Evolutionary conservation across 768 basidiomycete species (phyloP).

Genomic region (Rickenella mellea): DNA sequence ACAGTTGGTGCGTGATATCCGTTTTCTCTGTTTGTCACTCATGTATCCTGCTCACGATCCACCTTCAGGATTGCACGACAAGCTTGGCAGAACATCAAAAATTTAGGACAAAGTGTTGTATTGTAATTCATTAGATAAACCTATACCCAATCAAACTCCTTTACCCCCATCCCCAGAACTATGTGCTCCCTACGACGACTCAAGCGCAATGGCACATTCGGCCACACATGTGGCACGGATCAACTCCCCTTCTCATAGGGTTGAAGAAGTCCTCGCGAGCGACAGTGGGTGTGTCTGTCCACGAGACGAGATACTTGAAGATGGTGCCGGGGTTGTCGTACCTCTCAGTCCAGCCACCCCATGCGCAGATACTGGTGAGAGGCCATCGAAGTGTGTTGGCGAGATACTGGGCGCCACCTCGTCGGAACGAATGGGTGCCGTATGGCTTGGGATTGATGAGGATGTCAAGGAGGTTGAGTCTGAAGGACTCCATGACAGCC

Average conservation of each 20-base stretch:
- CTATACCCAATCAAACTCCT: too few relatives aligned
- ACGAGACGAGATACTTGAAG: slow-evolving; percentile 32
- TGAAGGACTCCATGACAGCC: slow-evolving; percentile 28
- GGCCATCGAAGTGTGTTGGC: slow-evolving; percentile 22
- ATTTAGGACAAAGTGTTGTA: too few relatives aligned
- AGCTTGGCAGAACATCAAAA: too few relatives aligned
- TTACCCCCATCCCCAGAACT: too few relatives aligned
- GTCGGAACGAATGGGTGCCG: slow-evolving; percentile 32
- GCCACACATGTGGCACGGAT: slow-evolving; percentile 20
- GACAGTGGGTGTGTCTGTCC: slow-evolving; percentile 26
- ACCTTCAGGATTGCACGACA: too few relatives aligned
- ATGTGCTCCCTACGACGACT: too few relatives aligned
- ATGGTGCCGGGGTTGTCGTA: slow-evolving; percentile 28
- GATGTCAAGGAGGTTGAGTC: slow-evolving; percentile 31
- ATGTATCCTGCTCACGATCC: too few relatives aligned
- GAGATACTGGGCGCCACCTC: slow-evolving; percentile 33
- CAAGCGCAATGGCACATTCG: slow-evolving; percentile 21
- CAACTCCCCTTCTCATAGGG: slow-evolving; percentile 14
- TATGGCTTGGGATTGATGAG: slow-evolving; percentile 25
- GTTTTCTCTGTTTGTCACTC: too few relatives aligned
- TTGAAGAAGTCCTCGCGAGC: slow-evolving; percentile 28
- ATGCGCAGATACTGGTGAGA: slow-evolving; percentile 29
- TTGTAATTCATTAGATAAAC: too few relatives aligned
- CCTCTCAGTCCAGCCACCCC: slow-evolving; percentile 33
- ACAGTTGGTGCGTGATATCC: too few relatives aligned